Evolutionary conservation across 306 rosid species (phyloP).

Genomic region (Sechiopsis laciniata): DNA sequence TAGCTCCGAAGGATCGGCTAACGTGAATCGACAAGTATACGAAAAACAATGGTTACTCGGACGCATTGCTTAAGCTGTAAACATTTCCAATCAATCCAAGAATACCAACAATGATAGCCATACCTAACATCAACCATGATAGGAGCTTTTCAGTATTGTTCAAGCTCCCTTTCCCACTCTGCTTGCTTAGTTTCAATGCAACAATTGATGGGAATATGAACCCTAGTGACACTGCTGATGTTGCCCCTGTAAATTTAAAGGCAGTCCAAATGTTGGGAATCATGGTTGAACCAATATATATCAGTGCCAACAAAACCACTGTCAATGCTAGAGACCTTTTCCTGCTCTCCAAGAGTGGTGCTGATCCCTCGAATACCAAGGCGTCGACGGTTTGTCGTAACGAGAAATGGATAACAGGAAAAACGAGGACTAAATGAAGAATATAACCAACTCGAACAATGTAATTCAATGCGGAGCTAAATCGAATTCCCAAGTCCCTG

Average conservation of each 20-base stretch:
- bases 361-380: slow-evolving; percentile 59
- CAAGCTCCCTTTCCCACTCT: slow-evolving; percentile 38
- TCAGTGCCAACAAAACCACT: slow-evolving; percentile 54
- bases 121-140: slow-evolving; percentile 60
- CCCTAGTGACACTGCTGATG: slow-evolving; percentile 83
- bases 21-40: background rate
- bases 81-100: slow-evolving; percentile 71
- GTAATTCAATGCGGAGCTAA: slow-evolving; percentile 62
- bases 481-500: slow-evolving; percentile 68
- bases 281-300: slow-evolving; percentile 84
- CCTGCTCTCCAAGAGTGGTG: slow-evolving; percentile 72
- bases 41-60: slow-evolving; percentile 30
- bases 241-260: slow-evolving; percentile 92
- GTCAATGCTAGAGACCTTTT: slow-evolving; percentile 77
- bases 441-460: slow-evolving; percentile 80
- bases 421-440: slow-evolving; percentile 87
- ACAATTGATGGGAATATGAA: slow-evolving; percentile 76
- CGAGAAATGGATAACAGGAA: slow-evolving; percentile 92
- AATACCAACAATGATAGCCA: slow-evolving; percentile 60
- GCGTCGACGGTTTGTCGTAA: slow-evolving; percentile 69
- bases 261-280: slow-evolving; percentile 94
- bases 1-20: background rate
- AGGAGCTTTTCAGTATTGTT: slow-evolving; percentile 45
- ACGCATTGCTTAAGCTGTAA: slow-evolving; percentile 52
- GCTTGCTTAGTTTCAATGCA: slow-evolving; percentile 55